Evolutionary conservation across 169 alveolate species (phyloP).

Genomic region (Cryptosporidium bovis): DNA sequence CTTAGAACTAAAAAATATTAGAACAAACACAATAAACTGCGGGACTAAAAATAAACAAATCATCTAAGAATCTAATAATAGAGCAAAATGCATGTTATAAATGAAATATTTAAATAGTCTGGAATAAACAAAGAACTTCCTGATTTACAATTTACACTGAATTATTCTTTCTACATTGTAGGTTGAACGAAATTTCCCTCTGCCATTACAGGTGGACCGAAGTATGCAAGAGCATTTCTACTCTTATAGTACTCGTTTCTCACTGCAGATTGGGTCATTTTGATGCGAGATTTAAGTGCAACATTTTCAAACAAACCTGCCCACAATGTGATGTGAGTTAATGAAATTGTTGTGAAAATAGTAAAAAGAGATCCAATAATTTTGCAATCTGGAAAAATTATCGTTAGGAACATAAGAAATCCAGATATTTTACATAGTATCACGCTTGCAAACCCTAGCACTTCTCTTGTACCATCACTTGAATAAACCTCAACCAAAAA

Average conservation of each 20-base stretch:
- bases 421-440: conserved; percentile 84
- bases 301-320: conserved; percentile 89
- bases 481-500: conserved; percentile 91
- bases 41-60: too few species aligned
- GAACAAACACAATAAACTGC: too few species aligned
- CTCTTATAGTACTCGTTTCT: conserved; percentile 91
- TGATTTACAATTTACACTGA: too few species aligned
- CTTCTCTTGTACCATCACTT: conserved; percentile 92
- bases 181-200: conserved; percentile 75
- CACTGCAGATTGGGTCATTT: conserved; percentile 91
- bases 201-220: conserved; percentile 92
- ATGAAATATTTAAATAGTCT: too few species aligned
- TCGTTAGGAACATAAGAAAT: conserved; percentile 48
- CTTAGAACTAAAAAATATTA: neutral
- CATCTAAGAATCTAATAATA: too few species aligned
- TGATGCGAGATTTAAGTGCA: conserved; percentile 88
- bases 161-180: neutral
- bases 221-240: conserved; percentile 92
- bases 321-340: conserved; percentile 85
- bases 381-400: conserved; percentile 80
- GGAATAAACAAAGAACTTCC: too few species aligned
- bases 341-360: conserved; percentile 83
- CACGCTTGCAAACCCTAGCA: conserved; percentile 92
- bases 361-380: conserved; percentile 85
- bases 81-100: too few species aligned